Conservation (phyloP, 192 early-diverging fungal genomes). For the Backusella macrospora region DNA sequence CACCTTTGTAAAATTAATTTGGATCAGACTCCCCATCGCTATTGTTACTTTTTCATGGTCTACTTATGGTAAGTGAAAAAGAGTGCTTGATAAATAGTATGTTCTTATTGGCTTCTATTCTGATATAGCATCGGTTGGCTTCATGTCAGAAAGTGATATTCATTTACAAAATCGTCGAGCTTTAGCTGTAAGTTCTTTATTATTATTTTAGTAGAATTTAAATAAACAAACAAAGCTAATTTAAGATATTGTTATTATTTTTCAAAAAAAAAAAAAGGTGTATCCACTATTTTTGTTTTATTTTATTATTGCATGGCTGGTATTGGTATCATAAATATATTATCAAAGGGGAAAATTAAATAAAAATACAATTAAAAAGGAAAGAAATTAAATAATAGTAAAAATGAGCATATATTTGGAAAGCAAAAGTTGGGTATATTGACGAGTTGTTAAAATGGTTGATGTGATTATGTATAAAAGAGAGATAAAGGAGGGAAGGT, state of each 20-base stretch:
- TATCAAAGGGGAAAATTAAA: not conserved
- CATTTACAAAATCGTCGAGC: slow-evolving; percentile 83
- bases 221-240: not conserved
- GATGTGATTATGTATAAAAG: not conserved
- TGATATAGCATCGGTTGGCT: slow-evolving; percentile 79
- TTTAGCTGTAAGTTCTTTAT: slow-evolving; percentile 66
- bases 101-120: not conserved
- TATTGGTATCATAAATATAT: slow-evolving; percentile 66
- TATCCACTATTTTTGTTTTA: slow-evolving; percentile 96
- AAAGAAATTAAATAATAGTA: too few species aligned
- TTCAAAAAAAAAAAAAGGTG: slow-evolving; percentile 12
- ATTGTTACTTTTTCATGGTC: slow-evolving; percentile 84
- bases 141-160: slow-evolving; percentile 72
- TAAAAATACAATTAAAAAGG: not conserved
- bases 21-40: slow-evolving; percentile 75
- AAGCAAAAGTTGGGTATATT: not conserved
- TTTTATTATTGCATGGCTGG: slow-evolving; percentile 93
- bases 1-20: slow-evolving; percentile 64
- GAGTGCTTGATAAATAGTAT: not conserved
- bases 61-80: slow-evolving; percentile 62
- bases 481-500: not conserved
- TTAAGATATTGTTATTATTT: not conserved
- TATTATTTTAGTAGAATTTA: not conserved
- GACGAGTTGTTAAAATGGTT: not conserved
- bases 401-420: not conserved